Percentiles rank a stretch among this genome's conserved stretches.
Evolutionary conservation across 1,284 basidiomycete species (phyloP).

Genomic region (Rhodotorula sp.): DNA sequence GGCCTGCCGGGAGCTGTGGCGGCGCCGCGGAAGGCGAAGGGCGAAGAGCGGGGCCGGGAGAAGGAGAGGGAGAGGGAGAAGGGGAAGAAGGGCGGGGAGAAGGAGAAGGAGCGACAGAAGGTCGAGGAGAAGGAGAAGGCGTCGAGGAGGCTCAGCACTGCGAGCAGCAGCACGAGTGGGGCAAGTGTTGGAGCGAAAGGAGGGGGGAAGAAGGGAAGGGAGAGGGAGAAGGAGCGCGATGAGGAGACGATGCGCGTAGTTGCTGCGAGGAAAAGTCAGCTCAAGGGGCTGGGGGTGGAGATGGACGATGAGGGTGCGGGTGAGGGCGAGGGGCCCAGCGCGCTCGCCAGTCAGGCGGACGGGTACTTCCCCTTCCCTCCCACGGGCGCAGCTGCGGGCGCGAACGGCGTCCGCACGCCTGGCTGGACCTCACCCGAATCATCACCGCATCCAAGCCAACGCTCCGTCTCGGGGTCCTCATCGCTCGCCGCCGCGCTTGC

Average conservation of each 20-base stretch:
- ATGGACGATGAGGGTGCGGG: slow-evolving; percentile 1
- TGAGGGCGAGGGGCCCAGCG: background rate
- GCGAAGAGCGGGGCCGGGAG: background rate
- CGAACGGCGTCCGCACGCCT: background rate
- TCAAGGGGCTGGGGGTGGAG: slow-evolving; percentile 31
- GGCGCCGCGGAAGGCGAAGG: background rate
- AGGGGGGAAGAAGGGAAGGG: background rate
- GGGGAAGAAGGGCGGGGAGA: background rate
- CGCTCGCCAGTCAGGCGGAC: background rate
- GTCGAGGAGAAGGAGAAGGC: background rate
- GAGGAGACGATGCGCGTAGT: background rate
- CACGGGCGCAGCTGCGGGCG: background rate
- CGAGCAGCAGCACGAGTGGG: background rate
- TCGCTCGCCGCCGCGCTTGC: background rate
- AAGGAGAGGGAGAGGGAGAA: background rate
- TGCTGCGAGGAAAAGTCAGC: background rate
- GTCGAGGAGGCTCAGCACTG: background rate
- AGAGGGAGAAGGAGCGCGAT: background rate
- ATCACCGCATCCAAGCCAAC: slow-evolving; percentile 10
- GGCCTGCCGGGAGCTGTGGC: background rate
- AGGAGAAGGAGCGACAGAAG: slow-evolving; percentile 1
- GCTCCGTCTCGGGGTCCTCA: background rate
- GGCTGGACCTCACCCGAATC: slow-evolving; percentile 7
- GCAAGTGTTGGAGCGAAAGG: background rate
- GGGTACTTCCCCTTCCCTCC: background rate